These are phyloP conservation scores for Penicillium silybi DNA, from an alignment of 495 filamentous ascomycete species.

Conservation along the genomic window DNA sequence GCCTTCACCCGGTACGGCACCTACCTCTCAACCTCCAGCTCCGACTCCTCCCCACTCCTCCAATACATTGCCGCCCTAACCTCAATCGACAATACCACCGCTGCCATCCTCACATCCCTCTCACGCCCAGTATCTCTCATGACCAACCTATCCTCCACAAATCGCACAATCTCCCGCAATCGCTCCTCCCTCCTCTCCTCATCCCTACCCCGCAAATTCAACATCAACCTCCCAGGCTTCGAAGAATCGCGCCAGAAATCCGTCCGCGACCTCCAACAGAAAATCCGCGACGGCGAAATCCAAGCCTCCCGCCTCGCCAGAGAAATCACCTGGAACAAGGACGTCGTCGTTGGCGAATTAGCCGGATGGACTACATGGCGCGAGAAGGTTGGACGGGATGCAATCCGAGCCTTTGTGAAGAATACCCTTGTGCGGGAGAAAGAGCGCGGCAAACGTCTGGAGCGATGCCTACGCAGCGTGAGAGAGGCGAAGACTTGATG, in stretches of 20 bases:
- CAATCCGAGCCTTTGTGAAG: constrained; percentile 70
- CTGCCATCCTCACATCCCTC: constrained; percentile 75
- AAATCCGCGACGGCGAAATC: constrained; percentile 57
- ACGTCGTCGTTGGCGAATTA: constrained; percentile 85
- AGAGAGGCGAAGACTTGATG: constrained; percentile 21
- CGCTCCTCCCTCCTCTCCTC: constrained; percentile 60
- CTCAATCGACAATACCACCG: constrained; percentile 70
- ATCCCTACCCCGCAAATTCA: constrained; percentile 48
- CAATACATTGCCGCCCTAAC: constrained; percentile 71
- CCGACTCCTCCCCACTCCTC: constrained; percentile 62
- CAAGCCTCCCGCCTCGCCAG: constrained; percentile 65
- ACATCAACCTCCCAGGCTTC: constrained; percentile 53
- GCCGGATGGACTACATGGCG: constrained; percentile 92
- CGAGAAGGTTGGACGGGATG: constrained; percentile 67
- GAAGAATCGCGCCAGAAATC: constrained; percentile 83
- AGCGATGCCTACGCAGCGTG: constrained; percentile 50
- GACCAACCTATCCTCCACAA: constrained; percentile 57
- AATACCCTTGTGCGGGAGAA: constrained; percentile 74
- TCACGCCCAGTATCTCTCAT: constrained; percentile 79
- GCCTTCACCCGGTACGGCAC: constrained; percentile 71
- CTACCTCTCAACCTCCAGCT: constrained; percentile 62
- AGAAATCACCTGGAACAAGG: constrained; percentile 88
- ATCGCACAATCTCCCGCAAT: constrained; percentile 69
- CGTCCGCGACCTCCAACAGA: constrained; percentile 74
- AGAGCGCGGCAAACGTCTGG: constrained; percentile 75